Conservation (phyloP, 768 basidiomycete species). For the Panellus pusillus region DNA sequence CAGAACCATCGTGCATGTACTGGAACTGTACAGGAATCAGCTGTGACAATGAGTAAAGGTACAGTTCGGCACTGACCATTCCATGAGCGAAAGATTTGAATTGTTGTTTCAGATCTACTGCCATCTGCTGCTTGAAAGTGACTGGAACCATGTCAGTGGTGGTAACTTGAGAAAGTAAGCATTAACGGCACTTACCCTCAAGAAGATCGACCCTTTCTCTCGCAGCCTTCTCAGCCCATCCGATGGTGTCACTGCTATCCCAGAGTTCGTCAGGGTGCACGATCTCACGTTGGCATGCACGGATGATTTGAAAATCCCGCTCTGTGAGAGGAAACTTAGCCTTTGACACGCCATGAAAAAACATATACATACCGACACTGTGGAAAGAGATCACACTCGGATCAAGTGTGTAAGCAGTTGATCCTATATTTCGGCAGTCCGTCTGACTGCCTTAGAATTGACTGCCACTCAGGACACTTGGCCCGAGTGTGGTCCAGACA, state of each 20-base stretch:
- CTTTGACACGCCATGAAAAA: too few species aligned
- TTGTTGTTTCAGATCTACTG: constrained; percentile 23
- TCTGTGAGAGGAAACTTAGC: too few species aligned
- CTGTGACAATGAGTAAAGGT: neutral
- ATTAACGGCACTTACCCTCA: constrained; percentile 18
- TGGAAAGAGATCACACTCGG: too few species aligned
- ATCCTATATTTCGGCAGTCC: too few species aligned
- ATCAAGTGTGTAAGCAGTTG: too few species aligned
- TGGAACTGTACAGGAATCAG: constrained; percentile 13
- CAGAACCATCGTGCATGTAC: constrained; percentile 14
- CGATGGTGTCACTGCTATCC: constrained; percentile 24
- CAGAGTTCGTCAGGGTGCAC: constrained; percentile 30
- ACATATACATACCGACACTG: too few species aligned
- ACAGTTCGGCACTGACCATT: constrained; percentile 20
- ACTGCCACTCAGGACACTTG: too few species aligned
- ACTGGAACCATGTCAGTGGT: constrained; percentile 12
- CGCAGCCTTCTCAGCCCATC: constrained; percentile 22
- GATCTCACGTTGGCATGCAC: constrained; percentile 24
- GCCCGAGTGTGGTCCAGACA: too few species aligned
- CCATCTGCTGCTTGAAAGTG: constrained; percentile 26
- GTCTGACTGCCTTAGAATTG: too few species aligned
- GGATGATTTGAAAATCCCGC: constrained; percentile 32
- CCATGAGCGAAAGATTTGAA: constrained; percentile 29
- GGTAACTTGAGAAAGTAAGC: neutral
- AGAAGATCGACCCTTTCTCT: constrained; percentile 25